Conservation (phyloP, 2,329 filamentous ascomycete genomes). For the Plectosphaerella cucumerina region DNA sequence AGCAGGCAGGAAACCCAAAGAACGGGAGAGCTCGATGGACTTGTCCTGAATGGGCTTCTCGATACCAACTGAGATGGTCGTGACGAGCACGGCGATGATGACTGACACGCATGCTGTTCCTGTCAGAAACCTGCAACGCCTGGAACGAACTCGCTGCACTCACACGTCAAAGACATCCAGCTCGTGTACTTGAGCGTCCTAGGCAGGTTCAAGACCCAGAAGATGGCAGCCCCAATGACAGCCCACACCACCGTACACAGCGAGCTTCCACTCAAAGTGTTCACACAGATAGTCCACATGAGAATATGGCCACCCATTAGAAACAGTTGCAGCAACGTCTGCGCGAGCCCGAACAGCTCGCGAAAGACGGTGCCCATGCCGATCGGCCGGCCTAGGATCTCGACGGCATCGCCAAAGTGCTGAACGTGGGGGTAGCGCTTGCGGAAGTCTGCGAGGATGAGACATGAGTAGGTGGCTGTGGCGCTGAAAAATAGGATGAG, state of each 20-base stretch:
- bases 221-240: conserved; percentile 52
- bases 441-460: conserved; percentile 61
- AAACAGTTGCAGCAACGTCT: conserved; percentile 60
- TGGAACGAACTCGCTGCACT: neutral
- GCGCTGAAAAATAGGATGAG: conserved; percentile 62
- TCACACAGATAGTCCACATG: conserved; percentile 63
- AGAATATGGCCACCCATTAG: conserved; percentile 65
- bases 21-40: conserved; percentile 22
- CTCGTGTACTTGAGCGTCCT: conserved; percentile 58
- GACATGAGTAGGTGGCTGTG: conserved; percentile 60
- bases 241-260: conserved; percentile 61
- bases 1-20: conserved; percentile 42
- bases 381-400: conserved; percentile 42
- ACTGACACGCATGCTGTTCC: conserved; percentile 55
- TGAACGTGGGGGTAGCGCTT: conserved; percentile 63
- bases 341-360: conserved; percentile 53
- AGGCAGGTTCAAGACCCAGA: conserved; percentile 54
- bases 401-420: conserved; percentile 61
- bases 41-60: conserved; percentile 28
- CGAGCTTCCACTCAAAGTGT: conserved; percentile 53
- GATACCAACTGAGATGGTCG: conserved; percentile 58
- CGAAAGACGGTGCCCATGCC: conserved; percentile 48
- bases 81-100: conserved; percentile 55
- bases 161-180: conserved; percentile 44
- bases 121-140: neutral